Base-by-base conservation (phyloP, 1,284 basidiomycete species). In the Boletus sp. region DNA sequence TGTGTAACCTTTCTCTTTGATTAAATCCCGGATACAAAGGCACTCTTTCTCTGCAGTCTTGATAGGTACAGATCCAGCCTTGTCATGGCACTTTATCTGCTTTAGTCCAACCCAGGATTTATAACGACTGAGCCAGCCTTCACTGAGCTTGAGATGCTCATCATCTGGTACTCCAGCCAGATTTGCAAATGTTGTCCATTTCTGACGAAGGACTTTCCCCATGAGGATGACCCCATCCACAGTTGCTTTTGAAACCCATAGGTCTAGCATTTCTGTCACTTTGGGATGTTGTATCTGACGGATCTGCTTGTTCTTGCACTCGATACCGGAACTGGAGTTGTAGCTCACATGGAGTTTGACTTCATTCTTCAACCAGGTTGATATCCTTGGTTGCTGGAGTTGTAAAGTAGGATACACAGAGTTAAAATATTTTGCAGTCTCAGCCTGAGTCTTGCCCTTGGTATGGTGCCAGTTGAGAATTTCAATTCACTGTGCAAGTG, bases 241-340 rank as follows among this genome's bases (percentile, higher is more conserved):
- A 55, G 62, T 61, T 2, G n/a, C 65, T 23, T 67, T 66, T 6
- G 28, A 54, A 0, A 68, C 37, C 58, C 67, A 68, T 0, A 68
- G 46, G 4, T 68, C 60, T 3, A 67, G 2, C 65, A 68, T 68
- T 2, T 67, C 56, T 0, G n/a, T 66, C 0, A 68, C 51, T 0
- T 68, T 46, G 0, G 56, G 52, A 52, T 68, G 59, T 1, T 49
- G 23, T 0, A 50, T 69, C 16, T 69, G 59, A 44, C 13, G 1
- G 1, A 63, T 2, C 3, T 2, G 0, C 17, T 68, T 68, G 6
- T 2, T 9, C 4, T 43, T 47, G 1, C 33, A 17, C 17, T 37
- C 35, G 4, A 37, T 4, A 8, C 33, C 33, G 8, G 33, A 8
- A 14, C 33, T 35, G 33, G 9, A 14, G 33, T 35, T 14, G 33